Percentiles rank a stretch among this genome's conserved stretches.
Evolutionary conservation across 2,329 filamentous ascomycete species (phyloP).

Genomic region (Fusarium sp.): DNA sequence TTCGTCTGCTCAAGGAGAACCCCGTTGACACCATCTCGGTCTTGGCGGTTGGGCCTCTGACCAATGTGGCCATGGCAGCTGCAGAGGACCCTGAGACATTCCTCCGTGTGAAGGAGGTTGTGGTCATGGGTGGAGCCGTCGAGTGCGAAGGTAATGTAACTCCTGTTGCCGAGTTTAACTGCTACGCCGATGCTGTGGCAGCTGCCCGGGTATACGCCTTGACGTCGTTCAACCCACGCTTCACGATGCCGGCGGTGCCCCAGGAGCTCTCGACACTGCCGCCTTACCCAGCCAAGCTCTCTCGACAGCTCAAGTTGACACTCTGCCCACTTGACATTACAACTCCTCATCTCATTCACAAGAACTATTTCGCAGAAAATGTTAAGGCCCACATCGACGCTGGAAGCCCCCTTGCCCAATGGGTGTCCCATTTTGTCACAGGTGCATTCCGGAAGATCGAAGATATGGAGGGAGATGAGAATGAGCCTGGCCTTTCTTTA

Average conservation of each 20-base stretch:
- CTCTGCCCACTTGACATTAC: conserved; percentile 85
- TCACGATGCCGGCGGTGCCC: conserved; percentile 82
- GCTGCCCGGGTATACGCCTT: conserved; percentile 82
- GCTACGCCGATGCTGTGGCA: conserved; percentile 86
- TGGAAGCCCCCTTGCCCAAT: conserved; percentile 79
- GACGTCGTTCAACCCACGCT: conserved; percentile 77
- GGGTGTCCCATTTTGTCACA: conserved; percentile 78
- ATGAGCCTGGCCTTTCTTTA: conserved; percentile 71
- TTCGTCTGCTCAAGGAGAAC: conserved; percentile 85
- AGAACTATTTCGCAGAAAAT: conserved; percentile 67
- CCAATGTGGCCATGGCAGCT: conserved; percentile 92
- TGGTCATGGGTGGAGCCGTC: conserved; percentile 95
- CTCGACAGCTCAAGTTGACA: conserved; percentile 72
- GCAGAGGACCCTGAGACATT: conserved; percentile 91
- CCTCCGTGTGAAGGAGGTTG: conserved; percentile 87
- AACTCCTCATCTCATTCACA: conserved; percentile 73
- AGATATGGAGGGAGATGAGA: conserved; percentile 68
- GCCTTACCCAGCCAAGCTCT: conserved; percentile 73
- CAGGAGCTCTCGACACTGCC: conserved; percentile 63
- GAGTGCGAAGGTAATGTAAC: conserved; percentile 84
- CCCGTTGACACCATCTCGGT: conserved; percentile 89
- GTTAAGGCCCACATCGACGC: conserved; percentile 67
- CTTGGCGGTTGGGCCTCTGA: conserved; percentile 88
- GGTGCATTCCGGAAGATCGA: conserved; percentile 78
- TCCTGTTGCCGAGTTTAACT: conserved; percentile 94